Evolutionary conservation across 2,329 filamentous ascomycete species (phyloP).

Genomic region (Colletotrichum echinochloae): DNA sequence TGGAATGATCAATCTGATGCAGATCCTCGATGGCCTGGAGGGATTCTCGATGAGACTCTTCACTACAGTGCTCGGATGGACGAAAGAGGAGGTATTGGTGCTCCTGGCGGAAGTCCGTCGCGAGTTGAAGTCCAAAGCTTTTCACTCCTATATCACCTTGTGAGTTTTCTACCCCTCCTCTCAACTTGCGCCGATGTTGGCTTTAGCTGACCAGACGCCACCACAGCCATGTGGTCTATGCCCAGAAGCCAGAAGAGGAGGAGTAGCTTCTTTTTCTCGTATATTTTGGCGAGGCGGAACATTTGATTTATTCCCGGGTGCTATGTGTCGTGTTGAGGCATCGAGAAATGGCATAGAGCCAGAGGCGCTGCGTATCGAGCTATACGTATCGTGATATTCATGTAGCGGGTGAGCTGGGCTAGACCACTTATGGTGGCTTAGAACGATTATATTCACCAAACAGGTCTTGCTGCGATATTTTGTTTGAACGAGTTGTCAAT

Average conservation of each 20-base stretch:
- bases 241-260: slow-evolving; percentile 31
- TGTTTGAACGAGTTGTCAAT: not conserved
- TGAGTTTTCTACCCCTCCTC: slow-evolving; percentile 24
- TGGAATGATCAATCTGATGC: slow-evolving; percentile 36
- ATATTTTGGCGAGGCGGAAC: not conserved
- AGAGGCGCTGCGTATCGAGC: too few species aligned
- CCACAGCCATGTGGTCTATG: slow-evolving; percentile 34
- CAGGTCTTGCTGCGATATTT: not conserved
- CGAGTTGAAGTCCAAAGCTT: slow-evolving; percentile 46
- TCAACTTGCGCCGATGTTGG: not conserved
- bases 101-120: slow-evolving; percentile 47
- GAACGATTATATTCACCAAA: too few species aligned
- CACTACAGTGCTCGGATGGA: slow-evolving; percentile 48
- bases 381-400: too few species aligned
- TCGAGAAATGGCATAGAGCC: too few species aligned
- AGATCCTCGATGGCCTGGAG: slow-evolving; percentile 44
- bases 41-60: slow-evolving; percentile 46
- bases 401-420: too few species aligned
- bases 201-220: not conserved
- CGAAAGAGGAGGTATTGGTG: slow-evolving; percentile 45
- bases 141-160: slow-evolving; percentile 46
- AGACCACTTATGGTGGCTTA: too few species aligned
- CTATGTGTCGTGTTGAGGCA: too few species aligned
- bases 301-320: not conserved
- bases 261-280: not conserved